These are phyloP conservation scores for Emergomyces orientalis DNA, from an alignment of 2,329 filamentous ascomycete species.

Conservation along the genomic window DNA sequence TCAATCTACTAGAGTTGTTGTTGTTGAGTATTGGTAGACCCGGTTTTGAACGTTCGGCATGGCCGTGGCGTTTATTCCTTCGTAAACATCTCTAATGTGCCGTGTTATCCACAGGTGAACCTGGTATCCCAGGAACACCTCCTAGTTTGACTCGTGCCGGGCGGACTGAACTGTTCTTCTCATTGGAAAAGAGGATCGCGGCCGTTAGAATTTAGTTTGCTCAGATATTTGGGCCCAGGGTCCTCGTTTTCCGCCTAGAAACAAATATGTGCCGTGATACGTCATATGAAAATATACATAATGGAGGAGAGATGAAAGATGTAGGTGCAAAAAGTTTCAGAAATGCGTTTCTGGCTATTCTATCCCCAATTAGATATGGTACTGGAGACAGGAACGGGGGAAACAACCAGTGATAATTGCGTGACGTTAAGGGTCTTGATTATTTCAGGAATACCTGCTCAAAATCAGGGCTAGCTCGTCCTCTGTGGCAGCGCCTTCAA, in stretches of 20 bases:
- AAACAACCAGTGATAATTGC: background rate
- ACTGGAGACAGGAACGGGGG: background rate
- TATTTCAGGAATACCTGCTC: background rate
- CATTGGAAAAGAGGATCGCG: too few relatives aligned
- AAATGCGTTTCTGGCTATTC: background rate
- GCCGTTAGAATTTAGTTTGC: background rate
- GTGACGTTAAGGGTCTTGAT: background rate
- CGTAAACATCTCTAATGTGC: background rate
- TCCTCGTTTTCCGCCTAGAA: background rate
- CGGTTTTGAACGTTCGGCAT: too few relatives aligned
- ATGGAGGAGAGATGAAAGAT: too few relatives aligned
- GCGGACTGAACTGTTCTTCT: too few relatives aligned
- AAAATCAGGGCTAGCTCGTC: background rate
- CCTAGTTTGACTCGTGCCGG: background rate
- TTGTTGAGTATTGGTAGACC: too few relatives aligned
- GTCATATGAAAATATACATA: too few relatives aligned
- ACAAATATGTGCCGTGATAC: background rate
- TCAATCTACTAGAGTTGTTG: too few relatives aligned
- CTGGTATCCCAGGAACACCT: background rate
- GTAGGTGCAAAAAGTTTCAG: background rate
- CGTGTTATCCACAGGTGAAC: background rate
- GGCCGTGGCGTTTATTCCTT: background rate
- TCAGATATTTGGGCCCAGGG: background rate
- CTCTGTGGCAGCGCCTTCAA: background rate
- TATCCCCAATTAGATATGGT: background rate